Conservation (phyloP, 305 asterid genomes). For the Plantago rigida region DNA sequence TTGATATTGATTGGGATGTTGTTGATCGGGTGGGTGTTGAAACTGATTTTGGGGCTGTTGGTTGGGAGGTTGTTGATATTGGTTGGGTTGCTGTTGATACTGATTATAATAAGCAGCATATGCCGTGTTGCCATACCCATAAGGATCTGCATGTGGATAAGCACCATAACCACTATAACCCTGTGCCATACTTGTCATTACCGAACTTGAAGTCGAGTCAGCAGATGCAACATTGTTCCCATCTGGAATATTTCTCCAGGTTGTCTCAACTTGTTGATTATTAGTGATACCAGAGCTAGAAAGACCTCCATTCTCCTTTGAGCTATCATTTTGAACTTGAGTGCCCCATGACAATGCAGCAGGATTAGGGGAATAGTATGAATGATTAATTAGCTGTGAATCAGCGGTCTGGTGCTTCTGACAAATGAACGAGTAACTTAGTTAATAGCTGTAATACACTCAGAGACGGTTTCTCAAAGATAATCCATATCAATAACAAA, state of each 20-base stretch:
- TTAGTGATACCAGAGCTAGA: slow-evolving; percentile 50
- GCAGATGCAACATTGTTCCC: slow-evolving; percentile 40
- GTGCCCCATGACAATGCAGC: slow-evolving; percentile 53
- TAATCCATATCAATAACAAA: slow-evolving; percentile 14
- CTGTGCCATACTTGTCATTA: slow-evolving; percentile 47
- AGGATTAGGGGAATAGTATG: slow-evolving; percentile 53
- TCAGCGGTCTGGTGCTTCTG: slow-evolving; percentile 56
- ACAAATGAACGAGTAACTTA: slow-evolving; percentile 16
- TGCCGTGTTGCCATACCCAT: slow-evolving; percentile 60
- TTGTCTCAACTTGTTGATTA: slow-evolving; percentile 40
- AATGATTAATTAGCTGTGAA: slow-evolving; percentile 41
- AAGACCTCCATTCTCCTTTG: slow-evolving; percentile 56
- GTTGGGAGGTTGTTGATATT: slow-evolving; percentile 21
- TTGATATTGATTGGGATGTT: slow-evolving; percentile 4
- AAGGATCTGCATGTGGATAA: slow-evolving; percentile 61
- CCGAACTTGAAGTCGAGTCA: slow-evolving; percentile 62
- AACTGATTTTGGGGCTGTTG: background rate
- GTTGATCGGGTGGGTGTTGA: slow-evolving; percentile 29
- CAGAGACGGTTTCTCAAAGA: slow-evolving; percentile 8
- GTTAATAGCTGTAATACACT: slow-evolving; percentile 20
- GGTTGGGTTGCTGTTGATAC: slow-evolving; percentile 45
- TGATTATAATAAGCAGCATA: slow-evolving; percentile 68
- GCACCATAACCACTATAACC: slow-evolving; percentile 61
- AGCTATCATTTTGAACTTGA: slow-evolving; percentile 41
- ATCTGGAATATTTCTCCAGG: slow-evolving; percentile 50